These are phyloP conservation scores for Escallonia herrerae DNA, from an alignment of 129 eudicot genomes.

Conservation along the genomic window DNA sequence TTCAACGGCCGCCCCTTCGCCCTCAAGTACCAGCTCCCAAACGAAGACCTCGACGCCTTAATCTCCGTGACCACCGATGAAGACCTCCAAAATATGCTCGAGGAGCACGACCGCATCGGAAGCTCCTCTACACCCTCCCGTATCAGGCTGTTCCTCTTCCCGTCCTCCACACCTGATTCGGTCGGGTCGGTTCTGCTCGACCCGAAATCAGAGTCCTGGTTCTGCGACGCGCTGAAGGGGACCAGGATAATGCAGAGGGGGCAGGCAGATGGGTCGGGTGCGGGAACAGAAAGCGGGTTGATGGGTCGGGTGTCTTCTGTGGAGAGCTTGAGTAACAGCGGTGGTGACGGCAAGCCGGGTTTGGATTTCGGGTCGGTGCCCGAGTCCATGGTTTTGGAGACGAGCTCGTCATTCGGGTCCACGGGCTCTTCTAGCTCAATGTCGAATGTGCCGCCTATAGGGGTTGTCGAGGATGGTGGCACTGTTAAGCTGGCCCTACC, in stretches of 20 bases:
- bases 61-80: conserved; percentile 69
- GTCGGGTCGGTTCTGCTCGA: conserved; percentile 47
- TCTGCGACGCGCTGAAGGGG: conserved; percentile 63
- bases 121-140: conserved; percentile 37
- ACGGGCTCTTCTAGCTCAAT: conserved; percentile 52
- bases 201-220: conserved; percentile 70
- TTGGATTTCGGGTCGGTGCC: conserved; percentile 37
- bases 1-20: conserved; percentile 50
- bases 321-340: conserved; percentile 29
- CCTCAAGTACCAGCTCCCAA: conserved; percentile 77
- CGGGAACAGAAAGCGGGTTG: conserved; percentile 20
- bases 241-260: conserved; percentile 52
- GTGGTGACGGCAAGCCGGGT: conserved; percentile 18
- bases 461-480: conserved; percentile 40
- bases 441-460: conserved; percentile 44
- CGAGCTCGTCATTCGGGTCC: conserved; percentile 74
- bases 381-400: conserved; percentile 73
- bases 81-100: conserved; percentile 70
- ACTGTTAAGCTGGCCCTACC: conserved; percentile 35
- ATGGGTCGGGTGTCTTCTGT: conserved; percentile 25
- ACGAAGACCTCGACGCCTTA: conserved; percentile 71
- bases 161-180: conserved; percentile 41
- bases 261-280: conserved; percentile 42
- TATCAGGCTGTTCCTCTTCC: conserved; percentile 61
- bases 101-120: conserved; percentile 58